These are phyloP conservation scores for Cardiospermum halicacabum DNA, from an alignment of 345 rosid species.

Conservation along the genomic window DNA sequence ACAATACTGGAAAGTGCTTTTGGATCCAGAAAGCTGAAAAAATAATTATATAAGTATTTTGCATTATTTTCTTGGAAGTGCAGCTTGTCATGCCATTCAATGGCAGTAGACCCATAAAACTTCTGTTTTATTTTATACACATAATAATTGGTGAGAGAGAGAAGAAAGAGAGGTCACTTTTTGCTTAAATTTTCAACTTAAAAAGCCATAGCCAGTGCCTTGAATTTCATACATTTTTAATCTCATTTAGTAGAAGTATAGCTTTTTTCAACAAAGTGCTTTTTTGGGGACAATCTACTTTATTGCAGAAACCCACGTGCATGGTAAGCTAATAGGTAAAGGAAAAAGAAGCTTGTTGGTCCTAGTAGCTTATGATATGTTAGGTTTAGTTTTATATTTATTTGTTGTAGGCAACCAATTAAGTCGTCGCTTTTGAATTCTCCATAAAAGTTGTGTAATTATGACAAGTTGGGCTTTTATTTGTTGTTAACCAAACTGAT, in stretches of 20 bases:
- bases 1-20: too few species aligned
- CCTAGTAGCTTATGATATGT: slow-evolving; percentile 7
- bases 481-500: neutral
- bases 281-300: slow-evolving; percentile 7
- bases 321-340: slow-evolving; percentile 11
- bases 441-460: neutral
- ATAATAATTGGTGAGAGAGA: slow-evolving; percentile 9
- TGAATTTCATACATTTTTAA: slow-evolving; percentile 1
- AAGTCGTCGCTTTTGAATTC: neutral
- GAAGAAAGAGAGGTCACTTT: neutral
- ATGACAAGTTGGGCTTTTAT: neutral
- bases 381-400: slow-evolving; percentile 7
- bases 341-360: slow-evolving; percentile 12
- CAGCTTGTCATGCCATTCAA: slow-evolving; percentile 11
- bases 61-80: slow-evolving; percentile 26
- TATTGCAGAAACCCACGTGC: slow-evolving; percentile 22
- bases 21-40: too few species aligned
- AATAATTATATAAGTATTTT: slow-evolving; percentile 7
- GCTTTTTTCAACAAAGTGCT: slow-evolving; percentile 17
- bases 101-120: slow-evolving; percentile 19
- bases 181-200: slow-evolving; percentile 1
- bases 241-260: neutral
- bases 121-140: neutral
- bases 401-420: neutral
- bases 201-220: slow-evolving; percentile 6